These are phyloP conservation scores for Phaseolus lunatus DNA, from an alignment of 306 rosid genomes.

Conservation along the genomic window DNA sequence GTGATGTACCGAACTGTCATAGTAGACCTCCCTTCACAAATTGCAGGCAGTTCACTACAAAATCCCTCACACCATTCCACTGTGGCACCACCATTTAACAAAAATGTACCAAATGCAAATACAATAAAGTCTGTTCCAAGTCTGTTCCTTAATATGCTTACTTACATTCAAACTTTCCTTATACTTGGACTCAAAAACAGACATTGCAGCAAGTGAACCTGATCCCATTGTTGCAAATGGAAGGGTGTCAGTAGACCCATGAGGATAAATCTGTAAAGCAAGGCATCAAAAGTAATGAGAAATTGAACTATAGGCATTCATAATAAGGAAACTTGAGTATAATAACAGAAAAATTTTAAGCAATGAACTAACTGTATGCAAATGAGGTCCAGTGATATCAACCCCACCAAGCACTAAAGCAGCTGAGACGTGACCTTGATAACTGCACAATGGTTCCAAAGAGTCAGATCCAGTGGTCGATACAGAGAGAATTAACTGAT, in stretches of 20 bases:
- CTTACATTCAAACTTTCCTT: conserved; percentile 69
- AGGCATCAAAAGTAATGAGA: conserved; percentile 40
- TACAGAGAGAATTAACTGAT: conserved; percentile 4
- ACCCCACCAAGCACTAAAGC: conserved; percentile 99
- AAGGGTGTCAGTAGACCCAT: conserved; percentile 80
- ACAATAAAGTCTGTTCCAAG: too few species aligned
- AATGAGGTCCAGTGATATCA: conserved; percentile 93
- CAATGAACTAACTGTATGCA: conserved; percentile 79
- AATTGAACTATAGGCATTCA: conserved; percentile 30
- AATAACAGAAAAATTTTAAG: conserved; percentile 10
- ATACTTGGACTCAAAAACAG: conserved; percentile 62
- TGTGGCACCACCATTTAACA: neutral
- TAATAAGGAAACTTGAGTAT: conserved; percentile 17
- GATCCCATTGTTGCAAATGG: conserved; percentile 67
- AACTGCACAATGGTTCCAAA: conserved; percentile 55
- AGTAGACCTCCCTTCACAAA: neutral
- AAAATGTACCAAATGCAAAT: conserved; percentile 1
- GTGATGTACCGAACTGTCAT: neutral
- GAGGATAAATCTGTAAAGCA: conserved; percentile 77
- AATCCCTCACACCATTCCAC: neutral
- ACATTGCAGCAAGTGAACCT: conserved; percentile 63
- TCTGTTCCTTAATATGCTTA: conserved; percentile 37
- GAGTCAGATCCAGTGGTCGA: conserved; percentile 24
- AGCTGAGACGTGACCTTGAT: conserved; percentile 85
- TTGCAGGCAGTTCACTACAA: neutral